Evolutionary conservation across 1,139 yeast genomes (phyloP).

Genomic region (Candida sp.): DNA sequence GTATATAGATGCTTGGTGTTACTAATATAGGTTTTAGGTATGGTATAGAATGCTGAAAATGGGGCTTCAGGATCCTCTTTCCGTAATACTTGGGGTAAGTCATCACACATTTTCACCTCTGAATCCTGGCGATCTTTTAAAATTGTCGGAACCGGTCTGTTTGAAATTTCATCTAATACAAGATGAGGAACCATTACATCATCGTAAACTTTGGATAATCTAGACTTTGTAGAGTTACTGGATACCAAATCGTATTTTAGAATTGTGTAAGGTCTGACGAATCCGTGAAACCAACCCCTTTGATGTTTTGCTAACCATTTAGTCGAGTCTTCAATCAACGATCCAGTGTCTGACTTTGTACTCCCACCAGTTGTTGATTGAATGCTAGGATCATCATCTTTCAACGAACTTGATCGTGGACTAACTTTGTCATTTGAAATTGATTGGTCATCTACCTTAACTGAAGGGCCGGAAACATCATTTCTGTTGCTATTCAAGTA

Average conservation of each 20-base stretch:
- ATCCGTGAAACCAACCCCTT: slow-evolving; percentile 28
- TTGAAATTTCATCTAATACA: slow-evolving; percentile 22
- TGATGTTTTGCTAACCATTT: slow-evolving; percentile 5
- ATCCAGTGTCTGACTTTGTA: background rate
- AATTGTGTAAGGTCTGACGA: slow-evolving; percentile 23
- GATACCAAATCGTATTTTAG: slow-evolving; percentile 18
- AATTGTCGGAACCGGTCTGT: slow-evolving; percentile 5
- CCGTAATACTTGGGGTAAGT: slow-evolving; percentile 8
- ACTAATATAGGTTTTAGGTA: slow-evolving; percentile 27
- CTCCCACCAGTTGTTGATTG: background rate
- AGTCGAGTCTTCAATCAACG: background rate
- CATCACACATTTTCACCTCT: slow-evolving; percentile 1
- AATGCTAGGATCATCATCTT: background rate
- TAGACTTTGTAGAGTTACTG: slow-evolving; percentile 13
- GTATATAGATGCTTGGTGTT: slow-evolving; percentile 14
- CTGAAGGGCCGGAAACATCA: background rate
- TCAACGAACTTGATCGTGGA: background rate
- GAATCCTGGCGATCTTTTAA: slow-evolving; percentile 6
- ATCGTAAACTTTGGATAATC: slow-evolving; percentile 14
- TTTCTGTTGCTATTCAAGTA: background rate
- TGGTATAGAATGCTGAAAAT: slow-evolving; percentile 28
- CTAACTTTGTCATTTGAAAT: background rate
- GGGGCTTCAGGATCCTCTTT: slow-evolving; percentile 15
- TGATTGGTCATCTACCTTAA: background rate
- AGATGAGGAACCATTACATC: slow-evolving; percentile 23